These are phyloP conservation scores for Gloeophyllum trabeum DNA, from an alignment of 768 basidiomycete genomes.

Conservation along the genomic window DNA sequence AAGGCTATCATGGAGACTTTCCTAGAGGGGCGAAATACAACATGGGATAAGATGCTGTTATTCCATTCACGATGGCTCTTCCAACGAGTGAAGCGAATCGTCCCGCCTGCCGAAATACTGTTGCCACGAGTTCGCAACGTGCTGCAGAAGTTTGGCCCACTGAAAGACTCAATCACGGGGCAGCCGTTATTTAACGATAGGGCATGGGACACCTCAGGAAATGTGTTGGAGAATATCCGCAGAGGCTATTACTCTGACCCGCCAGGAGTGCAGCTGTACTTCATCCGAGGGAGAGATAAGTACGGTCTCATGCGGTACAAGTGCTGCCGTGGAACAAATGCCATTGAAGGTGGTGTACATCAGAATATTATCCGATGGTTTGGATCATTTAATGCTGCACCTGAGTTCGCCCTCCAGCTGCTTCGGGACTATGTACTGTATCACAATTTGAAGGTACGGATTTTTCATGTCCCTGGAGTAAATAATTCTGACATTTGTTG, in stretches of 20 bases:
- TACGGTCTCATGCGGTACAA: conserved; percentile 10
- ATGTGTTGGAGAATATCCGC: conserved; percentile 7
- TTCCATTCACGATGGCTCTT: conserved; percentile 9
- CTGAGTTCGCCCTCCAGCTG: conserved; percentile 10
- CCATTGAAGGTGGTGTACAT: conserved; percentile 15
- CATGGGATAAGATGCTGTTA: conserved; percentile 4
- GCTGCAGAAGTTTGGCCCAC: conserved; percentile 10
- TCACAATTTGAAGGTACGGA: conserved; percentile 8
- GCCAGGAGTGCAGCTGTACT: conserved; percentile 8
- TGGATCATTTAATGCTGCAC: conserved; percentile 13
- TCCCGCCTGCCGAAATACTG: conserved; percentile 8
- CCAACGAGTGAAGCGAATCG: conserved; percentile 7
- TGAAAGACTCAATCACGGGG: conserved; percentile 1
- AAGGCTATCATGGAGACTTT: conserved; percentile 3
- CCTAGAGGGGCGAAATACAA: conserved; percentile 2
- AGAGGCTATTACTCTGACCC: conserved; percentile 12
- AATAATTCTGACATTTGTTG: background rate
- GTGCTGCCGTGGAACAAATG: conserved; percentile 12
- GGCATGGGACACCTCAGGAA: conserved; percentile 4
- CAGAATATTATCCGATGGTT: conserved; percentile 10
- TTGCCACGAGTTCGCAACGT: too few relatives aligned
- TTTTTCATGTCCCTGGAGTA: conserved; percentile 3
- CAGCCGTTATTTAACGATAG: conserved; percentile 1
- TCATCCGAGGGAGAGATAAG: conserved; percentile 6
- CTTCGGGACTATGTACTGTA: conserved; percentile 10